Conservation (phyloP, 2,329 filamentous ascomycete species). For the Aotearoamyces nothofagi region DNA sequence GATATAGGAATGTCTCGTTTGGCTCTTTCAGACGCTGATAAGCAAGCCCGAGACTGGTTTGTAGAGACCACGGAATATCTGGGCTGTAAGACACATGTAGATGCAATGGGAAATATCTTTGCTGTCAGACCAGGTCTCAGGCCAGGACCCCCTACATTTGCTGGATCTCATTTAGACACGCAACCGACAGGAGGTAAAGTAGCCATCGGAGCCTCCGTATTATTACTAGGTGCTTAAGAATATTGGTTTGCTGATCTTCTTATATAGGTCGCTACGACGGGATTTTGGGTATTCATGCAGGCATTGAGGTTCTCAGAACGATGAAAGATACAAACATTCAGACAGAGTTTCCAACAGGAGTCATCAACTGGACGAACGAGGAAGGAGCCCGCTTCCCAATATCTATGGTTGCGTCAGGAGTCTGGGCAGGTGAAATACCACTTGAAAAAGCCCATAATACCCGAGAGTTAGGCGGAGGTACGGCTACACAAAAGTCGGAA, state of each 20-base stretch:
- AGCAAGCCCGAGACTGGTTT: constrained; percentile 62
- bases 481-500: constrained; percentile 50
- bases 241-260: too few species aligned
- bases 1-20: constrained; percentile 66
- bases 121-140: constrained; percentile 46
- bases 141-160: constrained; percentile 46
- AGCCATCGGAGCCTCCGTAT: not conserved
- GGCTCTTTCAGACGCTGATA: constrained; percentile 55
- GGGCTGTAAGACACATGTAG: constrained; percentile 51
- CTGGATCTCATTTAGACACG: constrained; percentile 54
- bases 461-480: constrained; percentile 43
- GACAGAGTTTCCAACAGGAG: constrained; percentile 50
- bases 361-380: constrained; percentile 28
- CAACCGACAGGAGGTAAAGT: constrained; percentile 38
- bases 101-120: constrained; percentile 64
- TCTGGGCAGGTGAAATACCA: constrained; percentile 55
- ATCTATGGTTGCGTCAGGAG: constrained; percentile 58
- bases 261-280: constrained; percentile 68
- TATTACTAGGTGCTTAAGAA: constrained; percentile 18
- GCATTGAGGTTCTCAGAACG: constrained; percentile 53
- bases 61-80: constrained; percentile 41
- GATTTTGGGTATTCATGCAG: constrained; percentile 58
- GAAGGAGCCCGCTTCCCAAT: constrained; percentile 67
- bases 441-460: constrained; percentile 46
- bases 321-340: constrained; percentile 51